Percentiles rank a stretch among this genome's conserved stretches.
Conservation (phyloP, 2,329 filamentous ascomycete genomes). For the Ceratocystis alfenasii region DNA sequence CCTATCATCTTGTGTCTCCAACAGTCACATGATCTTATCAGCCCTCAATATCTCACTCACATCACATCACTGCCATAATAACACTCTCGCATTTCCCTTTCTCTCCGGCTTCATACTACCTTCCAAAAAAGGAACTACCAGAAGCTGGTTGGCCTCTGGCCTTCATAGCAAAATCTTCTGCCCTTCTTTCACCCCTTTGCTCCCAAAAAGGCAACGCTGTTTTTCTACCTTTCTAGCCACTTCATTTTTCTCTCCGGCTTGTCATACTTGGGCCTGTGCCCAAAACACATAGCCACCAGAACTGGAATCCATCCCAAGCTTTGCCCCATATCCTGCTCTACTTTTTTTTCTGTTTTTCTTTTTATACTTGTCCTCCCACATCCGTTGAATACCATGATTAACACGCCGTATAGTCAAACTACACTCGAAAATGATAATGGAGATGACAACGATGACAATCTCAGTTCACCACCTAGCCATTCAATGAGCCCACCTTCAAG, state of each 20-base stretch:
- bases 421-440: conserved; percentile 27
- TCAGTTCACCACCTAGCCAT: conserved; percentile 33
- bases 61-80: no score
- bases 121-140: no score
- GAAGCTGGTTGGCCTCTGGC: neutral
- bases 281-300: neutral
- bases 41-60: neutral
- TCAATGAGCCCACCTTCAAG: conserved; percentile 33
- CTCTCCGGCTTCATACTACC: neutral
- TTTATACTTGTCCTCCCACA: neutral
- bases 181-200: neutral
- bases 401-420: conserved; percentile 21
- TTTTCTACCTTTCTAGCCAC: neutral
- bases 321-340: conserved; percentile 9
- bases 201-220: neutral
- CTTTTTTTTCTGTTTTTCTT: neutral
- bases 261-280: neutral
- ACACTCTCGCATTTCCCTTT: neutral
- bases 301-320: neutral
- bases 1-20: neutral
- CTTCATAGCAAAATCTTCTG: neutral
- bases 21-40: neutral
- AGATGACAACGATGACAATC: conserved; percentile 29
- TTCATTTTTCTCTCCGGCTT: neutral
- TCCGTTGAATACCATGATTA: conserved; percentile 22